Conservation (phyloP, 495 filamentous ascomycete genomes). For the Aspergillus carlsbadensis region DNA sequence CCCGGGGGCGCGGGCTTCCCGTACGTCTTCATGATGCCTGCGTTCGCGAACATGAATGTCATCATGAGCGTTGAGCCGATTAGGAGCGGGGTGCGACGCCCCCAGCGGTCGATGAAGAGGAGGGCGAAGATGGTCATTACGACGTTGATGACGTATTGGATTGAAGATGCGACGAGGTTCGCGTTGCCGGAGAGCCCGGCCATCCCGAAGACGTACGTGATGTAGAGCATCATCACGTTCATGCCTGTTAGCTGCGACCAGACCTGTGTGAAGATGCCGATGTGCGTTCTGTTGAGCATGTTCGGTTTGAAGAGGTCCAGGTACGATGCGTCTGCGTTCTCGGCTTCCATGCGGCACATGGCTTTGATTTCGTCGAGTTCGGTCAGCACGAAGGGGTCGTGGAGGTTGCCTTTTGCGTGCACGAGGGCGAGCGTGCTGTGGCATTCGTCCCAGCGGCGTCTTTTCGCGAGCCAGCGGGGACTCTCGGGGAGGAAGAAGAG, state of each 20-base stretch:
- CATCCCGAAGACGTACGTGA: constrained; percentile 40
- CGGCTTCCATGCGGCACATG: constrained; percentile 67
- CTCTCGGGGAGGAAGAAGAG: constrained; percentile 74
- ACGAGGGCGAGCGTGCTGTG: constrained; percentile 62
- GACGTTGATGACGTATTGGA: constrained; percentile 68
- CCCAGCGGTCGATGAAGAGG: constrained; percentile 60
- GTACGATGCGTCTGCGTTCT: constrained; percentile 60
- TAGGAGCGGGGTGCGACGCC: constrained; percentile 61
- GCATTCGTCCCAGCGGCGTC: constrained; percentile 74
- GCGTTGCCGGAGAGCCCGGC: constrained; percentile 35
- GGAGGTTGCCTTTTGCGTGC: constrained; percentile 66
- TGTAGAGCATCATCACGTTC: constrained; percentile 72
- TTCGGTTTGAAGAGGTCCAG: constrained; percentile 64
- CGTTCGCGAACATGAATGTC: constrained; percentile 67
- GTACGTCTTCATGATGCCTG: constrained; percentile 57
- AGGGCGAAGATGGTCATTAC: constrained; percentile 52
- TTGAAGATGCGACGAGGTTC: constrained; percentile 60
- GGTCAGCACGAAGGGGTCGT: constrained; percentile 58
- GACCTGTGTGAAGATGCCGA: constrained; percentile 76
- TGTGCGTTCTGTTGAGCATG: constrained; percentile 71
- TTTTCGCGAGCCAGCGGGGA: constrained; percentile 74
- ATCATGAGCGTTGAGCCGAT: constrained; percentile 67
- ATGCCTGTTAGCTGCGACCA: constrained; percentile 83
- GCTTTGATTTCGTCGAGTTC: constrained; percentile 71
- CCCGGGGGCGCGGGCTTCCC: constrained; percentile 47